Percentiles rank a stretch among this genome's conserved stretches.
These are phyloP conservation scores for Sphaerulina vaccinii DNA, from an alignment of 2,329 filamentous ascomycete species.

Conservation along the genomic window DNA sequence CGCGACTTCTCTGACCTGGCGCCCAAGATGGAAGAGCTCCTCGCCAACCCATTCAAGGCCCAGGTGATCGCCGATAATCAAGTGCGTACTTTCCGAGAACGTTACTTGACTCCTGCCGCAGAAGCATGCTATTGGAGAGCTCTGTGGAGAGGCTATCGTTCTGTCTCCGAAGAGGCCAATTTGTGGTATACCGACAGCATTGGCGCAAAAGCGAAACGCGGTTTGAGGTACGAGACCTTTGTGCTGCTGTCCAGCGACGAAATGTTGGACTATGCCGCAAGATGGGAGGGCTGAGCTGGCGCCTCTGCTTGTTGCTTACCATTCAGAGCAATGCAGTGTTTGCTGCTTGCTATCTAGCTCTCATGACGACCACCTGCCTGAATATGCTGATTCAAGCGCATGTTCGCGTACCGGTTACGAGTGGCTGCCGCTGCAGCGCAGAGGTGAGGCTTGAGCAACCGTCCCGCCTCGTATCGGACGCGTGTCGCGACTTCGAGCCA, in stretches of 20 bases:
- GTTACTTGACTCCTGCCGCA: constrained; percentile 35
- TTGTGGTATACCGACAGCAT: constrained; percentile 13
- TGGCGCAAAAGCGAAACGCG: constrained; percentile 17
- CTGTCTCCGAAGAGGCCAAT: constrained; percentile 18
- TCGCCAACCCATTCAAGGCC: constrained; percentile 24
- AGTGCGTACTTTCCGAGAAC: constrained; percentile 30
- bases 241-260: constrained; percentile 23
- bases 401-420: too few relatives aligned
- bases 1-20: constrained; percentile 29
- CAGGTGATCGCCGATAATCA: constrained; percentile 31
- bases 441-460: too few relatives aligned
- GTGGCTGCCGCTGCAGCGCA: too few relatives aligned
- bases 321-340: not conserved
- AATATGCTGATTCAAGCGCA: too few relatives aligned
- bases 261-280: constrained; percentile 19
- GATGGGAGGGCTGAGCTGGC: not conserved
- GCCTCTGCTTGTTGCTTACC: too few relatives aligned
- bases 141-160: constrained; percentile 21
- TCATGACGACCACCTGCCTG: too few relatives aligned
- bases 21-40: constrained; percentile 24
- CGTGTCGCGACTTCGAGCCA: too few relatives aligned
- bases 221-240: constrained; percentile 26
- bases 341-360: too few relatives aligned
- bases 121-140: constrained; percentile 31
- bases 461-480: too few relatives aligned